Evolutionary conservation across 148 eudicot genomes (phyloP).

Genomic region (Vaccinium vitisidaea): DNA sequence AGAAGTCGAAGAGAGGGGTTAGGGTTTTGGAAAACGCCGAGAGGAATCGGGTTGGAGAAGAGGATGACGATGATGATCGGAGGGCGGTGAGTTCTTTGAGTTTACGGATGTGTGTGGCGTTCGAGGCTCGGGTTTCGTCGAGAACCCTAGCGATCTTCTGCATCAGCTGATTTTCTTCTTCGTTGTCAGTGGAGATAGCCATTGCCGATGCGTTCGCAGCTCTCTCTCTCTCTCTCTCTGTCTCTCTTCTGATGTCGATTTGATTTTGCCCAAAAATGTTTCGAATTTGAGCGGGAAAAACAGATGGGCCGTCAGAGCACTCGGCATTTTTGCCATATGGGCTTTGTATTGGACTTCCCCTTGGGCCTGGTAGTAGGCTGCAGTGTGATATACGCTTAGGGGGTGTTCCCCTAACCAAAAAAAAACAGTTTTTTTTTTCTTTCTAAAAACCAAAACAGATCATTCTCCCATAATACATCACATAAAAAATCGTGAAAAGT

Average conservation of each 20-base stretch:
- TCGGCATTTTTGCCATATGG: not conserved
- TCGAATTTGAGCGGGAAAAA: constrained; percentile 17
- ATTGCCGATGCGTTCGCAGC: not conserved
- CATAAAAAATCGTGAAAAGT: too few relatives aligned
- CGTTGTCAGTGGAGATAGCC: constrained; percentile 23
- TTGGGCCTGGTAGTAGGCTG: not conserved
- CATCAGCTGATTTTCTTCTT: constrained; percentile 26
- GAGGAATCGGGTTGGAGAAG: constrained; percentile 35
- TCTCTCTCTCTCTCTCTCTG: constrained; percentile 19
- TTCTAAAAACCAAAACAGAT: too few relatives aligned
- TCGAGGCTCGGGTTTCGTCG: constrained; percentile 54
- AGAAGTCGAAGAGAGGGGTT: constrained; percentile 56
- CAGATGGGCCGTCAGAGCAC: too few relatives aligned
- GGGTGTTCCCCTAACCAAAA: too few relatives aligned
- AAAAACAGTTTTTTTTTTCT: too few relatives aligned
- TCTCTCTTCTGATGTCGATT: not conserved
- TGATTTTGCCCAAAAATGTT: not conserved
- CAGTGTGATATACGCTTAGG: not conserved
- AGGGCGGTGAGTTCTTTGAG: constrained; percentile 76
- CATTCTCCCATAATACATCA: too few relatives aligned
- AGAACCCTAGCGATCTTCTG: constrained; percentile 51
- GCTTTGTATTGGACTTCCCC: not conserved
- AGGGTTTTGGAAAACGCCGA: constrained; percentile 58
- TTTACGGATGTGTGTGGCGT: constrained; percentile 80
- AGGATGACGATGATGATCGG: constrained; percentile 42